Conservation (phyloP, 768 basidiomycete genomes). For the Xerocomus brunneocitrinus region DNA sequence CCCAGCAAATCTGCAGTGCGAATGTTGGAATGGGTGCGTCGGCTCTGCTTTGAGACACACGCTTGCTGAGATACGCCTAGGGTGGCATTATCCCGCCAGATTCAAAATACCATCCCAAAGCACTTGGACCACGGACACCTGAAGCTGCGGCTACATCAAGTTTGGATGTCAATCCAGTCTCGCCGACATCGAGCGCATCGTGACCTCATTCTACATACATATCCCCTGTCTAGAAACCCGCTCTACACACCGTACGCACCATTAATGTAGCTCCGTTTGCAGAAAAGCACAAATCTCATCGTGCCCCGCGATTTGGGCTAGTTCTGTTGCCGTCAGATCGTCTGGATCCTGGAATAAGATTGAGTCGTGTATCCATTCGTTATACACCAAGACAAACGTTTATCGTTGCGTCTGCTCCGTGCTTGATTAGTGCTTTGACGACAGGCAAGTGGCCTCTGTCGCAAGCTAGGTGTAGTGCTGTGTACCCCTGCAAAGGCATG, state of each 20-base stretch:
- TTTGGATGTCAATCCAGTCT: background rate
- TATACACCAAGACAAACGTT: slow-evolving; percentile 43
- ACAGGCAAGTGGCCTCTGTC: slow-evolving; percentile 67
- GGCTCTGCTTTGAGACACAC: background rate
- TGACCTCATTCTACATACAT: slow-evolving; percentile 7
- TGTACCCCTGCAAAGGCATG: slow-evolving; percentile 62
- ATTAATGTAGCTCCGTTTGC: slow-evolving; percentile 13
- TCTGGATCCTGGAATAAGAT: slow-evolving; percentile 55
- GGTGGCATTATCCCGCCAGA: slow-evolving; percentile 57
- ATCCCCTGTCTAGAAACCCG: no score
- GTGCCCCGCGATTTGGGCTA: slow-evolving; percentile 58
- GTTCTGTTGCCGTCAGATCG: slow-evolving; percentile 52
- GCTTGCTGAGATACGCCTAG: slow-evolving; percentile 31
- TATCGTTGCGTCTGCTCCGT: slow-evolving; percentile 59
- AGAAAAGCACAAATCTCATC: slow-evolving; percentile 43
- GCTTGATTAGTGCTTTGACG: slow-evolving; percentile 53
- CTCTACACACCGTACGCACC: slow-evolving; percentile 2
- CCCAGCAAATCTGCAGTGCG: slow-evolving; percentile 76
- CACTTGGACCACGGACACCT: slow-evolving; percentile 17
- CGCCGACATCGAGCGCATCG: background rate
- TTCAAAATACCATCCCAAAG: slow-evolving; percentile 50
- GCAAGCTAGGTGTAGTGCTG: slow-evolving; percentile 80
- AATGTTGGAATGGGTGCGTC: slow-evolving; percentile 67
- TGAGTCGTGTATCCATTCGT: slow-evolving; percentile 1
- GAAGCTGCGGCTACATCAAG: background rate